These are phyloP conservation scores for Saccharomycopsis malanga DNA, from an alignment of 805 yeast species.

Conservation along the genomic window DNA sequence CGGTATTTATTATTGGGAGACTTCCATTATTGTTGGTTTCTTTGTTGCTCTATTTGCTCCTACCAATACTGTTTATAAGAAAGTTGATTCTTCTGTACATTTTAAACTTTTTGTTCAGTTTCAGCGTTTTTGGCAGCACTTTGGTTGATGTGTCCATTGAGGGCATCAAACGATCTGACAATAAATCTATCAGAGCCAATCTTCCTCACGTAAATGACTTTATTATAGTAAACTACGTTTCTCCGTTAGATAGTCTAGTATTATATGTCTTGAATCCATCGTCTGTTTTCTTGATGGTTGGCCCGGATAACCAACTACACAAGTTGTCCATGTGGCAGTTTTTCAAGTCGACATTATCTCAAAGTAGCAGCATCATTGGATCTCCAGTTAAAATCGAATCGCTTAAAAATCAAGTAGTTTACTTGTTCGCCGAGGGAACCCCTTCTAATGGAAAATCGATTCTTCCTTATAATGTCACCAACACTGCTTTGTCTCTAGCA, in stretches of 20 bases:
- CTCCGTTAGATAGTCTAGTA: conserved; percentile 39
- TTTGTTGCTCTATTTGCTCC: conserved; percentile 21
- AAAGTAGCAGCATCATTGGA: background rate
- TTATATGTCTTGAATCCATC: conserved; percentile 6
- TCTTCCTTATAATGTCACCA: conserved; percentile 36
- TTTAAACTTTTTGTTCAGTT: conserved; percentile 31
- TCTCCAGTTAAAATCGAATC: conserved; percentile 8
- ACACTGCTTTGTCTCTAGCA: background rate
- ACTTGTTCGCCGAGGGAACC: conserved; percentile 72
- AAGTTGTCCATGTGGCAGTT: background rate
- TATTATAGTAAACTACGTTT: conserved; percentile 41
- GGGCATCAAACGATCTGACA: conserved; percentile 37
- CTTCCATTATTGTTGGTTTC: conserved; percentile 21
- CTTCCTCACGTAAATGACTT: conserved; percentile 35
- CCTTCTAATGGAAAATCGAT: conserved; percentile 77
- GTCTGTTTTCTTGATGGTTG: conserved; percentile 2
- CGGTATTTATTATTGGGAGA: conserved; percentile 27
- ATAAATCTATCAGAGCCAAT: conserved; percentile 24
- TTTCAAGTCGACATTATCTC: background rate
- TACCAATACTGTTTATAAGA: conserved; percentile 22
- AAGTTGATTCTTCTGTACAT: conserved; percentile 23
- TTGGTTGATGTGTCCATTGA: conserved; percentile 35
- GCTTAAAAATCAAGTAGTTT: conserved; percentile 38
- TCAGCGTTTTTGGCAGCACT: conserved; percentile 34
- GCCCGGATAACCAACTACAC: conserved; percentile 16